Percentiles rank a stretch among this genome's conserved stretches.
phyloP scores from a whole-genome alignment of 225 moss, liverwort and hornwort genomes.

The Polytrichum commune region DNA sequence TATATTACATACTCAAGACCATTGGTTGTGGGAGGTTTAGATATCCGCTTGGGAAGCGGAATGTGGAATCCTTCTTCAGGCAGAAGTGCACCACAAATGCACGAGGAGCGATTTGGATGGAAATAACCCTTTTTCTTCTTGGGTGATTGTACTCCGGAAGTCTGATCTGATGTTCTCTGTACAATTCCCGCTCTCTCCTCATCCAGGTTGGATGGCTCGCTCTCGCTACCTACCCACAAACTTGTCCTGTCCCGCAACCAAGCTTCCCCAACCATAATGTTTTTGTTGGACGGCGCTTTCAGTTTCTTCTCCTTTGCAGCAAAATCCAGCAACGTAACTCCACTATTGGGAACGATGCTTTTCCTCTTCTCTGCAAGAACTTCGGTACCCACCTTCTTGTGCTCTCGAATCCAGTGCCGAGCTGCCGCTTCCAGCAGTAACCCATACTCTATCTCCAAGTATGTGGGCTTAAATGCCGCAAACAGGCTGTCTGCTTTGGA shows the following conservation, averaged over 20 bases:
- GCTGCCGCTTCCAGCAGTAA: constrained; percentile 62
- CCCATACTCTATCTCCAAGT: constrained; percentile 62
- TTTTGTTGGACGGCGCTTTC: background rate
- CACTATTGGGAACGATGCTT: constrained; percentile 11
- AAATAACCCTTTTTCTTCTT: constrained; percentile 11
- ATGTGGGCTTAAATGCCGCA: constrained; percentile 49
- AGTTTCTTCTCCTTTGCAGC: background rate
- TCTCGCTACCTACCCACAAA: constrained; percentile 13
- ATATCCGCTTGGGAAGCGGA: constrained; percentile 5
- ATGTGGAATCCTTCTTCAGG: too few relatives aligned
- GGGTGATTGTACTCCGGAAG: background rate
- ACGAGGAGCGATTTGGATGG: constrained; percentile 23
- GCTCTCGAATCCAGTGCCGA: constrained; percentile 56
- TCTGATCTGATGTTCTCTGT: background rate
- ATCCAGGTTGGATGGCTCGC: background rate
- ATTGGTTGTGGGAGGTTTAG: constrained; percentile 6
- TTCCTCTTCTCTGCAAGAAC: background rate
- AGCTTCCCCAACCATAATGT: constrained; percentile 7
- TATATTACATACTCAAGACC: constrained; percentile 15
- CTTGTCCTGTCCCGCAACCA: constrained; percentile 21
- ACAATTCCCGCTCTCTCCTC: constrained; percentile 5
- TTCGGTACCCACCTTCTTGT: constrained; percentile 3
- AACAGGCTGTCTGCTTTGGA: constrained; percentile 20
- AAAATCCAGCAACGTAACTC: constrained; percentile 15
- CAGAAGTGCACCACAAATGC: background rate